Base-by-base conservation (phyloP, 2,329 filamentous ascomycete genomes). In the Aureobasidium sp. region DNA sequence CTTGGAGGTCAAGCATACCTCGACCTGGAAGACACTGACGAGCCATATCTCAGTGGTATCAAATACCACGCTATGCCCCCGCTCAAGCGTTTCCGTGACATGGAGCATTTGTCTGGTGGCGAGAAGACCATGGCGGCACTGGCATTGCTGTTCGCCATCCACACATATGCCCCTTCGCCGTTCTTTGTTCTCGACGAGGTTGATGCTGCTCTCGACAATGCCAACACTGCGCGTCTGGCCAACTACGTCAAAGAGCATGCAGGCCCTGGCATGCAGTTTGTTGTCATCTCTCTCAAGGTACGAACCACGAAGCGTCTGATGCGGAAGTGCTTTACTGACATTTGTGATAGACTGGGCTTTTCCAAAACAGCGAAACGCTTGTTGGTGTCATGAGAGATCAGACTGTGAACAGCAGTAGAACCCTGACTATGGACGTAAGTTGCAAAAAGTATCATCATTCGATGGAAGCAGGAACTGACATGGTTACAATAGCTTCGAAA, bases 31-130 rank as follows among this genome's bases (percentile, higher is more conserved):
- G 93, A 99, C 73, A 90, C 88, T n/a, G 91, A 96, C 66, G 93
- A 96, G 70, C 94, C 94, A 0, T 99, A 97, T 74, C 84, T 97
- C 4, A 91, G 90, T 44, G 94, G 94, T 36, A 91, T 99, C 76
- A 97, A 96, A 72, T 99, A 99, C 76, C 92, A 97, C 73, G 95
- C 94, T 65, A 99, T 97, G 92, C 94, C 94, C 22, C 94, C 94
- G 1, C 85, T 97, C 65, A 99, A 99, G 79, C 91, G 94, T 49
- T 99, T 99, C 84, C 85, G 94, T 69, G 95, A 99, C 74, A 99
- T 99, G 94, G 94, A 99, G 75, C 94, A 97, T 73, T 80, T 99
- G 11, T 96, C 91, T 1, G 94, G 94, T 70, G 94, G 94, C 62
- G 94, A 99, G 77, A 99, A 99, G 81, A 99, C 94, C 0, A 99